phyloP scores from a whole-genome alignment of 805 yeast species.

The Saccharomycopsis vini region DNA sequence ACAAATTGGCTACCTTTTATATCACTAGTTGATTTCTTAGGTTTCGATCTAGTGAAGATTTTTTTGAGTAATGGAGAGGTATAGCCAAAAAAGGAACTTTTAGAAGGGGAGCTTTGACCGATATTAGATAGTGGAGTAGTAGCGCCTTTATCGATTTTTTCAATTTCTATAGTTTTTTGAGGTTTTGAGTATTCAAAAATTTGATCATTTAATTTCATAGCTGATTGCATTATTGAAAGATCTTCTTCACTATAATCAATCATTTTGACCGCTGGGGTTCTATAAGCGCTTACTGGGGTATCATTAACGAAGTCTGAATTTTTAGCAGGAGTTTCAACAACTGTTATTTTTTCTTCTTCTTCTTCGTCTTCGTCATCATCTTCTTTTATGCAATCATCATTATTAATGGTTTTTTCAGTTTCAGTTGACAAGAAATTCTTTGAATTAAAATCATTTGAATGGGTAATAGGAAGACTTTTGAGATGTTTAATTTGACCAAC shows the following conservation, averaged over 20 bases:
- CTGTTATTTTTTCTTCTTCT: background rate
- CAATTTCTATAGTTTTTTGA: background rate
- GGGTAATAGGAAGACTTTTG: too few relatives aligned
- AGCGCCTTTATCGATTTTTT: background rate
- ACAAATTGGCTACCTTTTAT: background rate
- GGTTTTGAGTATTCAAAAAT: background rate
- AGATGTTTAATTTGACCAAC: too few relatives aligned
- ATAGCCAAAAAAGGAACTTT: background rate
- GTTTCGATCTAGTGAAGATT: slow-evolving; percentile 4
- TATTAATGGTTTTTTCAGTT: too few relatives aligned
- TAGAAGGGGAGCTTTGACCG: background rate
- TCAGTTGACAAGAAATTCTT: too few relatives aligned
- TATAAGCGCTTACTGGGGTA: slow-evolving; percentile 4
- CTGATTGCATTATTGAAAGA: background rate
- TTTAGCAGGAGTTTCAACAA: background rate
- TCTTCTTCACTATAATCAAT: background rate
- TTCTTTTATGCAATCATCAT: background rate
- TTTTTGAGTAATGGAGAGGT: slow-evolving; percentile 7
- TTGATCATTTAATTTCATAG: background rate
- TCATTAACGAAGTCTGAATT: background rate
- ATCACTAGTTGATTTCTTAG: background rate
- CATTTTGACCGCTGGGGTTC: slow-evolving; percentile 8
- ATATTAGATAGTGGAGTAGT: background rate
- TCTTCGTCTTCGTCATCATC: background rate
- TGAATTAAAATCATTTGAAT: too few relatives aligned